Evolutionary conservation across 1,284 basidiomycete species (phyloP), one percentile per base, ranked within the genome.

Genomic region (Gomphus bonarii): DNA sequence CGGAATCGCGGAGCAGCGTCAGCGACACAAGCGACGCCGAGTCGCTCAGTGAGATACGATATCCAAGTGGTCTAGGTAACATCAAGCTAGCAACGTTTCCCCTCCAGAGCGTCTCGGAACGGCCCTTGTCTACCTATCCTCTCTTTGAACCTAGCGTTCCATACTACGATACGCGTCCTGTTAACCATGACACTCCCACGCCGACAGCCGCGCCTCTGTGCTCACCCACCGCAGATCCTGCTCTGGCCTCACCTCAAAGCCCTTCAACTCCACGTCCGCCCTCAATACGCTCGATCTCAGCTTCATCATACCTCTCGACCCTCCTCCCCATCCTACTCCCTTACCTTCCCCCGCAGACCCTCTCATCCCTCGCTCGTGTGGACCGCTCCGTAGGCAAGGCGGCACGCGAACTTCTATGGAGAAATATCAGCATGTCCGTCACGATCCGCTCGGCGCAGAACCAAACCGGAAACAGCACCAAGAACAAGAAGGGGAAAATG

Each of bases 21-120:
- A 31, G 25, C 28, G 25, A 28, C 9, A n/a, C 28, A 10, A 48
- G 30, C 33, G 54, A 55, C 20, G 14, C 2, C 20, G 57, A 52
- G 20, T 52, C 50, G 20, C 40, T 52, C 20, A 50, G 46, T 3
- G 57, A 58, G 25, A 58, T 58, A n/a, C 57, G 57, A 18, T 53
- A 52, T 31, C 57, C 57, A 11, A 58, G 38, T 36, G 57, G 57
- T 25, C 50, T 58, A 6, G 57, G 57, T 10, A 44, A 33, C 42
- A 58, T 58, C 20, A 58, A 47, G 36, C 44, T 48, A 11, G 6
- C 57, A 40, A 40, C 30, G 10, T 25, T 33, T 6, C n/a, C 31
- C n/a, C n/a, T n/a, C n/a, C n/a, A n/a, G n/a, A n/a, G n/a, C n/a
- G 18, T 14, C 2, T 36, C 14, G 31, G 20, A 20, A 12, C 36